Conservation (phyloP, 1,139 yeast genomes). For the Yamadazyma conglobata region DNA sequence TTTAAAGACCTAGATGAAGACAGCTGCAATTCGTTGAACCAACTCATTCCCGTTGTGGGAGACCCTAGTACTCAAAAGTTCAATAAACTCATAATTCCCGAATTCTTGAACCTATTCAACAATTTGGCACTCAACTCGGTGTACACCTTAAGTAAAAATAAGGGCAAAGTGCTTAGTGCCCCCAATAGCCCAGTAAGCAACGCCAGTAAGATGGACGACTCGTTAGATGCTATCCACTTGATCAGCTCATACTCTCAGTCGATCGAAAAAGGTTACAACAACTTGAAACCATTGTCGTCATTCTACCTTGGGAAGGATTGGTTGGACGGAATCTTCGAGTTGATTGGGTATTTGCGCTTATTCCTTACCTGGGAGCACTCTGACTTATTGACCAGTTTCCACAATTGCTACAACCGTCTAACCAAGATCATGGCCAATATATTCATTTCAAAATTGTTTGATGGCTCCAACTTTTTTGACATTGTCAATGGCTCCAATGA, state of each 20-base stretch:
- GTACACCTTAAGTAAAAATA: constrained; percentile 27
- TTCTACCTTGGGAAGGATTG: constrained; percentile 31
- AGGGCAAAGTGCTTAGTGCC: constrained; percentile 38
- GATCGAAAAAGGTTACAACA: constrained; percentile 29
- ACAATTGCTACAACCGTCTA: constrained; percentile 22
- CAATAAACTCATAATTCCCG: constrained; percentile 32
- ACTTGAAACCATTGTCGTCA: constrained; percentile 17
- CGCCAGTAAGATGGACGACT: constrained; percentile 21
- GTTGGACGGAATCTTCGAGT: constrained; percentile 39
- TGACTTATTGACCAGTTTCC: constrained; percentile 20
- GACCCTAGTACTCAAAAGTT: constrained; percentile 8
- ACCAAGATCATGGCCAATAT: constrained; percentile 25
- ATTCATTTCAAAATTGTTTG: constrained; percentile 27
- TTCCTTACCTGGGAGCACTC: constrained; percentile 25
- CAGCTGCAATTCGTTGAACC: constrained; percentile 10
- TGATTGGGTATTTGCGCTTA: constrained; percentile 33
- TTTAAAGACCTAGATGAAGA: constrained; percentile 7
- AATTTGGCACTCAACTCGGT: constrained; percentile 38
- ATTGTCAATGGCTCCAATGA: constrained; percentile 22
- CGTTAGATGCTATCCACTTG: constrained; percentile 33
- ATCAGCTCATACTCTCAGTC: constrained; percentile 32
- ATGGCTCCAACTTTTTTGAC: constrained; percentile 20
- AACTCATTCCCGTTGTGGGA: constrained; percentile 6
- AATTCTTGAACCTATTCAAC: constrained; percentile 37
- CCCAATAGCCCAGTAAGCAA: constrained; percentile 29